Evolutionary conservation across 176 grass and related monocot species (phyloP), one percentile per base, ranked within the genome.

Genomic region (Juncus inflexus): DNA sequence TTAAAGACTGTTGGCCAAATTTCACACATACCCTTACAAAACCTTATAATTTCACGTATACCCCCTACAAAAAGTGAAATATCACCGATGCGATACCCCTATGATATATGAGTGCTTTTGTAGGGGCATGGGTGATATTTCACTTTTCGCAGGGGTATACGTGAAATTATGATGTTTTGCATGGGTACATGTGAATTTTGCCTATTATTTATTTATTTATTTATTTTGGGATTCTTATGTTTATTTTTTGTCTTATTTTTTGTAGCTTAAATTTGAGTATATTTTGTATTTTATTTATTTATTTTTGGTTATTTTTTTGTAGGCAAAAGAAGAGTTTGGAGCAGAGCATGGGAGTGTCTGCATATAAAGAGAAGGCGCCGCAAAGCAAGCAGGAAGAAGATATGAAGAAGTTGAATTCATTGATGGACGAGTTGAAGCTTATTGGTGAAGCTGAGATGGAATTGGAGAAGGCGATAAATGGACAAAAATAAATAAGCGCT

Each of bases 311-410:
- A 28, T 11, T 74, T 5, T 49, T n/a, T n/a, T n/a, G n/a, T 81
- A 96, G 87, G 84, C 54, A 78, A 47, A 79, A 83, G 3, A 58
- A 59, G 74, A 62, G 58, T 40, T 38, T 96, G 65, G 15, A 85
- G 1, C 81, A 83, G 59, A 90, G 86, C 61, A 81, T 81, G 66
- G 62, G 70, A 0, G 74, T 81, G 12, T 75, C 76, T 4, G 76
- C 86, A 15, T 95, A 95, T 16, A 83, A 65, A 11, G 91, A 96
- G 55, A 90, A 83, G 76, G 91, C 87, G 36, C 87, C 91, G 3
- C 70, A 42, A 38, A 87, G 5, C 11, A 63, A 85, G 19, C 82
- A 96, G 61, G 79, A 88, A 59, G 91, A 96, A 52, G 87, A 88
- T 53, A 73, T 80, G 65, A 88, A 70, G 35, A 96, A 83, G 65